phyloP scores from a whole-genome alignment of 768 basidiomycete genomes.

The Podaxis sp. region DNA sequence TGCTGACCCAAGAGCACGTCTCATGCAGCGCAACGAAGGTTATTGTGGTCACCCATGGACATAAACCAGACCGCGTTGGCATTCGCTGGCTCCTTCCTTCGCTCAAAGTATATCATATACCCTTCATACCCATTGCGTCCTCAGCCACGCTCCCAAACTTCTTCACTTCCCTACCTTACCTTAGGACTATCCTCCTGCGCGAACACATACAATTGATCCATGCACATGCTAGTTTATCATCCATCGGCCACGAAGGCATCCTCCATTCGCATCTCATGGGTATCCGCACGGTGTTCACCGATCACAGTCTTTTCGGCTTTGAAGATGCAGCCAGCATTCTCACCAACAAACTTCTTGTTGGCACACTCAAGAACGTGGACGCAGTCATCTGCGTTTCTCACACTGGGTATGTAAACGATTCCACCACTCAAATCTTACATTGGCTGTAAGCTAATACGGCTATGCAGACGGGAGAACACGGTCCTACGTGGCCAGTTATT shows the following conservation, averaged over 20 bases:
- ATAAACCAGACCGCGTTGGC: constrained; percentile 80
- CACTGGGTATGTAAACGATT: constrained; percentile 64
- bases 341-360: constrained; percentile 92
- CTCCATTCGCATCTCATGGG: constrained; percentile 85
- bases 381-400: constrained; percentile 95
- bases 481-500: constrained; percentile 82
- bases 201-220: constrained; percentile 88
- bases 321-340: constrained; percentile 96
- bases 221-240: constrained; percentile 86
- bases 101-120: constrained; percentile 93
- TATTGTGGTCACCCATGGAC: constrained; percentile 91
- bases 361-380: constrained; percentile 84
- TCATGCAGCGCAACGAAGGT: constrained; percentile 45
- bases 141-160: constrained; percentile 95
- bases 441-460: background rate
- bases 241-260: constrained; percentile 90
- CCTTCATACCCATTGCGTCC: constrained; percentile 83
- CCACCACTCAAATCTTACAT: background rate
- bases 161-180: constrained; percentile 86
- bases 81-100: constrained; percentile 84
- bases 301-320: constrained; percentile 95
- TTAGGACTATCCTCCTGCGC: constrained; percentile 82
- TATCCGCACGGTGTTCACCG: constrained; percentile 90
- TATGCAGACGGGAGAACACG: constrained; percentile 91
- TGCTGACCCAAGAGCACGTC: background rate